Base-by-base conservation (phyloP, 768 basidiomycete species). In the Nidularia pulvinata region DNA sequence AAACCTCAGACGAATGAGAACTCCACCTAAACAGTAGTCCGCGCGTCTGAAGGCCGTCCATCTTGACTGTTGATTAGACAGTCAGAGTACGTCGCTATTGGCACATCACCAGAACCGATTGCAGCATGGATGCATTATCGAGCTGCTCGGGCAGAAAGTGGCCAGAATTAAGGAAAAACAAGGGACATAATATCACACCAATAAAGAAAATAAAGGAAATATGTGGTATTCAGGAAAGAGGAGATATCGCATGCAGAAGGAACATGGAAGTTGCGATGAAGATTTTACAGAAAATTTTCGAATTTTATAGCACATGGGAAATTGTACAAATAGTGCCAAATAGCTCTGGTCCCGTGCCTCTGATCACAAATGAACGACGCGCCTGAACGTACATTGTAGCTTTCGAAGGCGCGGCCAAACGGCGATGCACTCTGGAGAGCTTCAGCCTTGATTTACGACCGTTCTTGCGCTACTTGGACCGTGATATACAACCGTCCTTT, bases 21-120 rank as follows among this genome's bases (percentile, higher is more conserved):
- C 67, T 65, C 61, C 67, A 67, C 60, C 55, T 48, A 65, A 65
- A 65, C 59, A 65, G 65, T 66, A 70, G 65, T 62, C 57, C 64
- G 50, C 64, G 61, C 60, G 65, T 72, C 66, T 66, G 64, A 61
- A 63, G 65, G 46, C 68, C 66, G 74, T 74, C 81, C 82, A 73
- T 77, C 77, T 69, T 39, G 66, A 61, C 69, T 72, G 79, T 69
- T 81, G 77, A 82, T 84, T 78, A 75, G 78, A 69, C 82, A 72
- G 69, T 59, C 61, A 69, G 69, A 71, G 65, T 78, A 46, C 74
- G 49, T 85, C 55, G 49, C 52, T 89, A 54, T 88, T 68, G 86
- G 86, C 87, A 37, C 75, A 77, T 85, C 84, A 87, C 84, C 86
- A 89, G 87, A 89, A 89, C 86, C 86, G 85, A 81, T 69, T 66